Evolutionary conservation across 169 alveolate species (phyloP), one percentile per base, ranked within the genome.

Genomic region (Plasmodium gonderi): DNA sequence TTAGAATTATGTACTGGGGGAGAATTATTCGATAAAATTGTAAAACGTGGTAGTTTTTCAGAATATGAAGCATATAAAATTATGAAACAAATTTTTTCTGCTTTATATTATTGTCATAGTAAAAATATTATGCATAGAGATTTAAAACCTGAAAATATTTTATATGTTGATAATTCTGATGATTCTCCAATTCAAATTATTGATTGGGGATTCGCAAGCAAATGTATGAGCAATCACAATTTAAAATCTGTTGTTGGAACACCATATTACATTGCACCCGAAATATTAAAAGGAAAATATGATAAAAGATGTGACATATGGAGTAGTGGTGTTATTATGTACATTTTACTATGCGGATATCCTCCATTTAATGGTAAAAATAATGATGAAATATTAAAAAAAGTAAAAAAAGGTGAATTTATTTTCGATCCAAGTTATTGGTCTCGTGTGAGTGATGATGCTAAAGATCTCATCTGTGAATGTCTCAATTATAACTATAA

Each of bases 181-280:
- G 96, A 97, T 44, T 96, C 99, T 54, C 96, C 96, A 14, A 97
- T 98, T 54, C 98, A 98, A 95, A 96, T 98, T 67, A 98, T 98
- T 29, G 98, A 97, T 94, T 97, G 98, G 98, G 98, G 99, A 4
- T 97, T 97, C 80, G 98, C 98, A 1, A 97, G 98, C 29, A 96
- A 96, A 83, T 97, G 98, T 79, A 95, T 94, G 95, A 96, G 94
- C 69, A 90, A 96, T 60, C 99, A 97, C 80, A 96, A 96, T 76
- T 96, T 97, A 93, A 92, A 96, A 68, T 96, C 97, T 26, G 96
- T 97, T 23, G 98, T 97, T 31, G 98, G 99, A 31, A 97, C 99
- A 3, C 99, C 99, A 7, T 98, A 98, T 91, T 98, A 98, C 95
- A 98, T 98, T 26, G 99, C 99, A 1, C 99, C 99, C 0, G 99